Base-by-base conservation (phyloP, 2,329 filamentous ascomycete species). In the Escovopsis sp. region DNA sequence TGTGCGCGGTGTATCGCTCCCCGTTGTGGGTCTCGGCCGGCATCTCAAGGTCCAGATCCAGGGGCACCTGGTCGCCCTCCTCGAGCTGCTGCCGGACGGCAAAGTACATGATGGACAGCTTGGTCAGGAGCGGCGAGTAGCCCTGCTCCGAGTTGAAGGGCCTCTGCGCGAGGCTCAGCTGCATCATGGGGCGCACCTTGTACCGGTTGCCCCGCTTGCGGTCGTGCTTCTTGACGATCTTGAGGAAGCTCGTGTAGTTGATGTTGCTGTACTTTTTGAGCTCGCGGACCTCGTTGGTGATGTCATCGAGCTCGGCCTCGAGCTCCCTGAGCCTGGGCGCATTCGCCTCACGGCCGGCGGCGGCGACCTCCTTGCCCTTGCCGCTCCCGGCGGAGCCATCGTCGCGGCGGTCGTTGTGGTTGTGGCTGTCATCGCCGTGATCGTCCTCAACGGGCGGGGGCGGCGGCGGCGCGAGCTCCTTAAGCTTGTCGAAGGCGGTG, bases 161-260 rank as follows among this genome's bases (percentile, higher is more conserved):
- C 47, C 88, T 72, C 50, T 86, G 78, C n/a, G 85, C 78, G 54
- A 98, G 66, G 54, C 85, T 83, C 54, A 94, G 82, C 65, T 94
- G 85, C 64, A 96, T 80, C 68, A 96, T 80, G 26, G 91, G 88
- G 23, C 86, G 79, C 51, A 96, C 83, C 59, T 82, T 85, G 68
- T 96, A 96, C 42, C 79, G 74, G 50, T 79, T 73, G 43, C 88
- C 88, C 51, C 89, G 76, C 66, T 89, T 93, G 51, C 91, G 84
- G 64, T 98, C 91, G 64, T 98, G 91, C 67, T 98, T 98, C 77
- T 98, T 98, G 44, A 87, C 87, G 39, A 94, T 94, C 71, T 98
- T 98, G 58, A 95, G 74, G 64, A 96, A 94, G 39, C 87, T 91
- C 6, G 91, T 94, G 63, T 95, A 98, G 67, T 98, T 98, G 67